Base-by-base conservation (phyloP, 495 filamentous ascomycete genomes). In the Glonium stellatum region DNA sequence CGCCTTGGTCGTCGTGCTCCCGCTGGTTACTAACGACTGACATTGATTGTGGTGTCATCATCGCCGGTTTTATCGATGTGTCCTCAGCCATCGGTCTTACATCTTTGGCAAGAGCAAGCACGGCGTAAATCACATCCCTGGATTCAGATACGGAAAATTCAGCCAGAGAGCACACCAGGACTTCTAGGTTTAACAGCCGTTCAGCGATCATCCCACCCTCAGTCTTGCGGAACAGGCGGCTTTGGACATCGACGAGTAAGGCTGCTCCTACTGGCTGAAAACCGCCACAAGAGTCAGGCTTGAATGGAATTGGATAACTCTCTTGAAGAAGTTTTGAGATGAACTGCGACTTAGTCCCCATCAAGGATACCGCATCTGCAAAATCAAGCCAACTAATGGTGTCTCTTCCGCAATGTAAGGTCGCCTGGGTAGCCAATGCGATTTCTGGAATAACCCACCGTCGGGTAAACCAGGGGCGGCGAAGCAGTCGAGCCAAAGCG, bases 171-270 rank as follows among this genome's bases (percentile, higher is more conserved):
- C 23, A 59, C 13, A 59, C 57, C 15, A 59, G 57, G 22, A 54
- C 54, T 25, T 59, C 57, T 5, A 59, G 19, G 25, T 47, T 54
- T 1, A 48, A 18, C 10, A 59, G 47, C 4, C 42, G 13, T 23
- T 15, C 18, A 15, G 18, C n/a, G 1, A 11, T 15, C 11, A 19
- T 23, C 21, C 22, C n/a, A 50, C 47, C 11, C 12, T 63, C 22
- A 18, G 47, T 21, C 47, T 12, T 23, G n/a, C 21, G 47, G 47
- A 72, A 75, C 9, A 75, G 59, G 10, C 67, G 69, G 22, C 60
- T 64, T 4, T 63, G 70, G 18, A 65, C 69, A 21, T 72, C 58
- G 13, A 75, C 71, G 2, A 75, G 56, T 1, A 62, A 55, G 19
- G 62, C n/a, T n/a, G n/a, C n/a, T n/a, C n/a, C n/a, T n/a, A n/a